Conservation (phyloP, 495 filamentous ascomycete species). For the Penicillium dipodomyicola region DNA sequence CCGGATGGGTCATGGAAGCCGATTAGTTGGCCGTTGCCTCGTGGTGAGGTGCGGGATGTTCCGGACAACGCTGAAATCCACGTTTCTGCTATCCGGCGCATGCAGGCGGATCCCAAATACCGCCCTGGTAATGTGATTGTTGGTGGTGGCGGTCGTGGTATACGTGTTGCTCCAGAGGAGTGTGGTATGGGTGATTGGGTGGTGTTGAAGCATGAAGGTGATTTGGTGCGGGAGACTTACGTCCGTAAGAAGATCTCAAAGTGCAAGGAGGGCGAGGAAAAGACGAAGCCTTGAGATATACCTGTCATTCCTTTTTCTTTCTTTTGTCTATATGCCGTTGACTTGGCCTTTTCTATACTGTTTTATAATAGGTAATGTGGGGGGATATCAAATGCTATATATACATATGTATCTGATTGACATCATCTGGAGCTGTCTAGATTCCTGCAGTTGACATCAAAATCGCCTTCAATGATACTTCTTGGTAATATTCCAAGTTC, state of each 20-base stretch:
- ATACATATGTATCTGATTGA: background rate
- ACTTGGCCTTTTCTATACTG: slow-evolving; percentile 4
- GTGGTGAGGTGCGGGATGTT: slow-evolving; percentile 79
- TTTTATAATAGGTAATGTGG: slow-evolving; percentile 10
- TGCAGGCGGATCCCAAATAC: slow-evolving; percentile 63
- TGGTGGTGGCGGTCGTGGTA: slow-evolving; percentile 75
- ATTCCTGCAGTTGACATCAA: slow-evolving; percentile 13
- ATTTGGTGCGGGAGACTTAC: slow-evolving; percentile 63
- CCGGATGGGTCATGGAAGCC: slow-evolving; percentile 75
- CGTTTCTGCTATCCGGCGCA: slow-evolving; percentile 68
- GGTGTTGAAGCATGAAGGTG: slow-evolving; percentile 58
- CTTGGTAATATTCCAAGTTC: slow-evolving; percentile 1
- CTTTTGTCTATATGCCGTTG: background rate
- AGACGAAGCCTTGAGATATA: slow-evolving; percentile 6
- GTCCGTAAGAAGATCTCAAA: slow-evolving; percentile 41
- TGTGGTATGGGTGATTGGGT: slow-evolving; percentile 74
- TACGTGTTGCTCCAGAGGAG: slow-evolving; percentile 56
- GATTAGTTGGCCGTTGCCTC: slow-evolving; percentile 76
- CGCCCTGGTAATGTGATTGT: slow-evolving; percentile 79
- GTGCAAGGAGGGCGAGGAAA: slow-evolving; percentile 20
- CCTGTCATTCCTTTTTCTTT: slow-evolving; percentile 1
- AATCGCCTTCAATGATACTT: slow-evolving; percentile 10
- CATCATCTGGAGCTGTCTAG: slow-evolving; percentile 15
- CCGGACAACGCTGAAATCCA: slow-evolving; percentile 70
- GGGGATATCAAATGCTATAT: slow-evolving; percentile 2